phyloP scores from a whole-genome alignment of 805 yeast species.

The Jamesozyma jinghongensis region DNA sequence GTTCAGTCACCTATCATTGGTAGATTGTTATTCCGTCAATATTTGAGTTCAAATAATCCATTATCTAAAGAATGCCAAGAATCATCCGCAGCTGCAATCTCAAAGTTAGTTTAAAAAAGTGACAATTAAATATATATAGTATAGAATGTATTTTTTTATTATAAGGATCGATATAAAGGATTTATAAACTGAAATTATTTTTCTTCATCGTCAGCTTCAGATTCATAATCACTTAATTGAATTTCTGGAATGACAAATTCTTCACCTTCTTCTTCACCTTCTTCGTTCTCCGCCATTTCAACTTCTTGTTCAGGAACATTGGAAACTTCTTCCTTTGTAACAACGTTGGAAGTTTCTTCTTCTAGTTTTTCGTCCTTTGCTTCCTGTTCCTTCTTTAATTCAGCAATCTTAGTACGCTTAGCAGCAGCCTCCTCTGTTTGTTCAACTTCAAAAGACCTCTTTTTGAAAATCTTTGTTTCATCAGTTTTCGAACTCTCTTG shows the following conservation, averaged over 20 bases:
- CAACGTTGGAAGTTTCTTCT: constrained; percentile 2
- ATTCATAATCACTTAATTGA: constrained; percentile 14
- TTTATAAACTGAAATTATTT: not conserved
- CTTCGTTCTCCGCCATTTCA: constrained; percentile 5
- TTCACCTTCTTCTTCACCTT: constrained; percentile 14
- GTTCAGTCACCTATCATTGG: constrained; percentile 56
- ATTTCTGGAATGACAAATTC: constrained; percentile 28
- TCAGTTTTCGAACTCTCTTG: not conserved
- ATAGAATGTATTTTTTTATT: too few species aligned
- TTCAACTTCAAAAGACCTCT: constrained; percentile 3
- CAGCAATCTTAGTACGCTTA: constrained; percentile 2
- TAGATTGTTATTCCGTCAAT: constrained; percentile 62
- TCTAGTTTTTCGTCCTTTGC: constrained; percentile 7
- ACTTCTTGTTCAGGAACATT: constrained; percentile 4
- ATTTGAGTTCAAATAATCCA: constrained; percentile 49
- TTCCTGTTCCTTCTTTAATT: constrained; percentile 1
- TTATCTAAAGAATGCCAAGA: constrained; percentile 9
- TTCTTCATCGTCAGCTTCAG: constrained; percentile 9
- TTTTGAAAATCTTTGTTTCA: constrained; percentile 9
- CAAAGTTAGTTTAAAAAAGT: constrained; percentile 8
- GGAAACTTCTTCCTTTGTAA: constrained; percentile 18
- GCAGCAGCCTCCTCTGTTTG: not conserved
- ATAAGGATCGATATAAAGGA: too few species aligned
- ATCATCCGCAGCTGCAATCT: not conserved
- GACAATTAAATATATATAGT: too few species aligned